Conservation (phyloP, 2,329 filamentous ascomycete species). For the Clarireedia hainanense region DNA sequence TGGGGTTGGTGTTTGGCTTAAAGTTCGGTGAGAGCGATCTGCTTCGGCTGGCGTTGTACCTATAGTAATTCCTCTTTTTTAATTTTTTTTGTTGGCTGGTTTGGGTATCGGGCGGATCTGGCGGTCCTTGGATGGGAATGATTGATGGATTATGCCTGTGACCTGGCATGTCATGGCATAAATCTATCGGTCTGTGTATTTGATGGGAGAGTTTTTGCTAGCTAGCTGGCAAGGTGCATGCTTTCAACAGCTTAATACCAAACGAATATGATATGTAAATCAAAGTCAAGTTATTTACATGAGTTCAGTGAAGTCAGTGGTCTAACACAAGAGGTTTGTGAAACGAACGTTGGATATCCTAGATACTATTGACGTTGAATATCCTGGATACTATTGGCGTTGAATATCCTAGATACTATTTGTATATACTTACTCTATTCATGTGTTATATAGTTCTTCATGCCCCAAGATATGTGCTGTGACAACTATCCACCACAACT, state of each 20-base stretch:
- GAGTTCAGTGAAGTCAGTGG: no score
- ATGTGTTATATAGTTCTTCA: not conserved
- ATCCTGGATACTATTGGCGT: no score
- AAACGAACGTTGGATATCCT: no score
- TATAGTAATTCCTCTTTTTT: constrained; percentile 1
- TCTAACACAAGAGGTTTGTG: no score
- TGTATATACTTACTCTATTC: not conserved
- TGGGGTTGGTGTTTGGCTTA: constrained; percentile 8
- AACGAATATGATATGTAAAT: not conserved
- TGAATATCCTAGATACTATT: no score
- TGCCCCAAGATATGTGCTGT: not conserved
- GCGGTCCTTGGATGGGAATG: not conserved
- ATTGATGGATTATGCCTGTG: not conserved
- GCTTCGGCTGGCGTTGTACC: constrained; percentile 9
- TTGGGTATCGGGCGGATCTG: constrained; percentile 3
- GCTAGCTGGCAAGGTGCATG: not conserved
- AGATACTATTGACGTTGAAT: no score
- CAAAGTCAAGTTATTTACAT: no score
- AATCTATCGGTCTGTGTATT: not conserved
- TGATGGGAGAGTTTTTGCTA: not conserved
- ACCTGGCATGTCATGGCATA: no score
- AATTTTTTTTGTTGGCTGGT: not conserved
- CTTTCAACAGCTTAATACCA: not conserved
- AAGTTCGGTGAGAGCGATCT: constrained; percentile 10
- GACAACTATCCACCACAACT: not conserved